These are phyloP conservation scores for Podospora anserina DNA, from an alignment of 495 filamentous ascomycete species.

Conservation along the genomic window DNA sequence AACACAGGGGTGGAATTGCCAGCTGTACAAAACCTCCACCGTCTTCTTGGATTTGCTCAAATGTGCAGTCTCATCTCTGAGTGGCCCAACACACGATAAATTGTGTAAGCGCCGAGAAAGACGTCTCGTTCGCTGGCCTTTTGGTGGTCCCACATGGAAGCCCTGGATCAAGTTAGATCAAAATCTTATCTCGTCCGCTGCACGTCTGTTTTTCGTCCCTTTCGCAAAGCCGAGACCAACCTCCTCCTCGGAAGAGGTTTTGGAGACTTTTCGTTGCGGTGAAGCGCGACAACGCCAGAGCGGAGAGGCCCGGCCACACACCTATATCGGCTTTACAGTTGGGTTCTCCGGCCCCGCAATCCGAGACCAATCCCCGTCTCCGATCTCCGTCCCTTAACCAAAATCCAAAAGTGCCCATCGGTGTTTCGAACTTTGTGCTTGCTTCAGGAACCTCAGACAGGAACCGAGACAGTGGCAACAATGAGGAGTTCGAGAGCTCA, in stretches of 20 bases:
- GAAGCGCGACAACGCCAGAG: neutral
- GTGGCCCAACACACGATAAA: neutral
- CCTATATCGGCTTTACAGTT: neutral
- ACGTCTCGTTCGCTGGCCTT: neutral
- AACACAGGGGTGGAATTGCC: neutral
- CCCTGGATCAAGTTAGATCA: neutral
- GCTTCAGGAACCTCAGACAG: neutral
- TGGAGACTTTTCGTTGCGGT: neutral
- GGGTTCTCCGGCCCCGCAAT: neutral
- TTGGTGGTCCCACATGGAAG: neutral
- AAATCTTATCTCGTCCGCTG: neutral
- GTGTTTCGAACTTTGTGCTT: neutral
- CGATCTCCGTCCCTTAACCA: neutral
- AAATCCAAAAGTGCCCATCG: neutral
- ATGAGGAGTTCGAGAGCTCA: neutral
- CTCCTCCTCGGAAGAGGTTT: neutral
- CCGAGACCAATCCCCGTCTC: neutral
- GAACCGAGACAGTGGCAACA: neutral
- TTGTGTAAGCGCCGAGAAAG: neutral
- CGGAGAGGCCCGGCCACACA: neutral
- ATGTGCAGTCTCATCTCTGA: neutral
- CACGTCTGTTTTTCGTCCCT: neutral
- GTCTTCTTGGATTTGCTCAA: neutral
- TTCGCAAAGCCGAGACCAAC: neutral
- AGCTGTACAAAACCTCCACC: neutral